Conservation (phyloP, 352 stramenopile genomes). For the Phytophthora cryptogea region DNA sequence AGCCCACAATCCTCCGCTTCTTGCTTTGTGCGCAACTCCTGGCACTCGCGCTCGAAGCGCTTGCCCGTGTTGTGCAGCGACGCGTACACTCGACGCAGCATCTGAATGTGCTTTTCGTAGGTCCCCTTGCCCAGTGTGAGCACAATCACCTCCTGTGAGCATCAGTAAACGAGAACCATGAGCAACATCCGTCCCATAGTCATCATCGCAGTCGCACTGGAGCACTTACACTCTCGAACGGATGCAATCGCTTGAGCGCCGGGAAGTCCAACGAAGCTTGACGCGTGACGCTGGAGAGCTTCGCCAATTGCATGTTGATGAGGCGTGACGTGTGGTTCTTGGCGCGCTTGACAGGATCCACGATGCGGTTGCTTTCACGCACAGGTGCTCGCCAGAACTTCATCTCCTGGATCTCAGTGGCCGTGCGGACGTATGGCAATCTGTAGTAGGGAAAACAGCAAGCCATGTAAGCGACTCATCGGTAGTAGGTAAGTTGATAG, state of each 20-base stretch:
- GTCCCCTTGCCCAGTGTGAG: slow-evolving; percentile 72
- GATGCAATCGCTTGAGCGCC: slow-evolving; percentile 74
- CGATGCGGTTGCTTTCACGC: slow-evolving; percentile 81
- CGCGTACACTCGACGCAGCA: slow-evolving; percentile 78
- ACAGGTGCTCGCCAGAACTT: slow-evolving; percentile 79
- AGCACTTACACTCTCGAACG: slow-evolving; percentile 73
- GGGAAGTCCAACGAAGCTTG: slow-evolving; percentile 78
- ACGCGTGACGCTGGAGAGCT: slow-evolving; percentile 75
- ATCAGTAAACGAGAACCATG: not conserved
- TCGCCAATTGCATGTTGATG: slow-evolving; percentile 79
- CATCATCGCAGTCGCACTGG: not conserved
- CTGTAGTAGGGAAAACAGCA: slow-evolving; percentile 25
- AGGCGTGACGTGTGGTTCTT: slow-evolving; percentile 83
- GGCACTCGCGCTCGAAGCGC: slow-evolving; percentile 65
- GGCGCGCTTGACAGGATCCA: slow-evolving; percentile 76
- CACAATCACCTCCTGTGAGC: slow-evolving; percentile 71
- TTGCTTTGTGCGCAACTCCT: slow-evolving; percentile 77
- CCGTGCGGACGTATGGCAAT: slow-evolving; percentile 81
- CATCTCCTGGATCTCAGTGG: slow-evolving; percentile 87
- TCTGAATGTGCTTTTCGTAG: slow-evolving; percentile 80
- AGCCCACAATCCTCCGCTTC: slow-evolving; percentile 76
- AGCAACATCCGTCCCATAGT: not conserved
- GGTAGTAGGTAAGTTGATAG: not conserved
- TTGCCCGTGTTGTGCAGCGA: slow-evolving; percentile 80
- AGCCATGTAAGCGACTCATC: not conserved